Evolutionary conservation across 2,329 filamentous ascomycete species (phyloP), one percentile per base, ranked within the genome.

Genomic region (Aspergillus calidoustus): DNA sequence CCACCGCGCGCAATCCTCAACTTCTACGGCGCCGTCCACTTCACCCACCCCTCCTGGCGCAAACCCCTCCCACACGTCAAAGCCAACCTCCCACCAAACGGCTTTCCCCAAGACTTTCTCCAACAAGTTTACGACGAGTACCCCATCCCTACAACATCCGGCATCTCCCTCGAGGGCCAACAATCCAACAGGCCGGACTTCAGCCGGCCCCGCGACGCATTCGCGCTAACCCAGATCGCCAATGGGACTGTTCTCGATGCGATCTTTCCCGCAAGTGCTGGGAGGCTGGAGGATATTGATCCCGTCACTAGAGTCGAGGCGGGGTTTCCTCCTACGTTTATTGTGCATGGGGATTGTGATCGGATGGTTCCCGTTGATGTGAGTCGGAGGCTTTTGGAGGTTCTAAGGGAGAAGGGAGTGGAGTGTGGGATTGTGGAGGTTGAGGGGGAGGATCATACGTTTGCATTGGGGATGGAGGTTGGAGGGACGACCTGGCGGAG

Each of bases 1-100:
- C 72, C 73, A 1, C 73, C 74, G 1, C 71, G 71, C 3, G 79
- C 77, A 22, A 80, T 81, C 52, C 73, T 76, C 50, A 72, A 77
- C 61, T 72, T 81, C 66, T 81, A 81, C 65, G 78, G 78, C n/a
- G 73, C 79, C 1, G 76, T 76, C 28, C 71, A 76, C 66, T 80
- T 81, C 62, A 64, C 69, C 0, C 61, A 79, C 48, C 65, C 74
- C 0, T 77, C 76, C 66, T 81, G 79, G 80, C 73, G 65, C 0
- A 62, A 65, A 9, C 69, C 71, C 3, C 64, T 80, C 9, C 70
- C 74, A 0, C 68, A 74, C 5, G 55, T 79, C 7, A 64, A 63
- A 1, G 59, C 68, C 2, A 75, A 68, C 22, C 67, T 76, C 0
- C 76, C 74, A 0, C 30, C 57, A 6, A 25, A 9, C 0, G 51